phyloP scores from a whole-genome alignment of 2,329 filamentous ascomycete species.

The Sodiomyces alkalinus region DNA sequence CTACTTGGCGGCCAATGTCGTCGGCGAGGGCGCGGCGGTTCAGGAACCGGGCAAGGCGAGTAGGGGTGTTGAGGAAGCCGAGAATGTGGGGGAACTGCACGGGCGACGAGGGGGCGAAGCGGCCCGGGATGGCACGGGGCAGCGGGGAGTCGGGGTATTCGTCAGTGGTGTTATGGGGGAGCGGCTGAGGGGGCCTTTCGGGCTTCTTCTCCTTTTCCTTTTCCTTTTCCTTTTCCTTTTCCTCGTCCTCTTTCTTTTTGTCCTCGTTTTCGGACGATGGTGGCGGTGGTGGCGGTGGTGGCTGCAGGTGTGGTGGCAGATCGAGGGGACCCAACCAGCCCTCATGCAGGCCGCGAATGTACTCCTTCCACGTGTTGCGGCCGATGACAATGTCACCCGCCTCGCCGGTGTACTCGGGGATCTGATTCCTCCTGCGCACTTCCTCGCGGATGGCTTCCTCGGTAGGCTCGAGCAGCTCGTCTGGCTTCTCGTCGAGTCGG shows the following conservation, averaged over 20 bases:
- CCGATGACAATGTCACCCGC: conserved; percentile 81
- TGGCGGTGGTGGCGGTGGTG: too few species aligned
- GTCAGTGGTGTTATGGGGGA: conserved; percentile 57
- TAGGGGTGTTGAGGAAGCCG: conserved; percentile 81
- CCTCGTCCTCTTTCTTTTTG: conserved; percentile 19
- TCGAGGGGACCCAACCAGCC: conserved; percentile 85
- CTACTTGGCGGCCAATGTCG: conserved; percentile 72
- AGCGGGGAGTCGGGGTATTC: conserved; percentile 56
- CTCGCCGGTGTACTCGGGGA: conserved; percentile 56
- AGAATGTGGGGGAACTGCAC: conserved; percentile 80
- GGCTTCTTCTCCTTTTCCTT: conserved; percentile 37
- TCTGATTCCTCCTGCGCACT: conserved; percentile 48
- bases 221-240: conserved; percentile 24
- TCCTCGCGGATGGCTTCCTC: conserved; percentile 47
- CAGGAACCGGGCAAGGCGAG: conserved; percentile 74
- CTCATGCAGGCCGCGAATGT: conserved; percentile 82
- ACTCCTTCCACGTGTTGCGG: conserved; percentile 93
- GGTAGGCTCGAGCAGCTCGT: conserved; percentile 30
- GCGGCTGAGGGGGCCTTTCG: conserved; percentile 44
- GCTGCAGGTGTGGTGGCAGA: conserved; percentile 36
- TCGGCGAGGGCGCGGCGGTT: conserved; percentile 78
- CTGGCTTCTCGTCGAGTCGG: conserved; percentile 37
- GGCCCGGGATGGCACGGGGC: conserved; percentile 49
- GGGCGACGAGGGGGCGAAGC: conserved; percentile 57
- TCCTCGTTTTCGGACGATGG: conserved; percentile 7